Percentiles rank a stretch among this genome's conserved stretches.
Conservation (phyloP, 768 basidiomycete genomes). For the Amanita subjunquillea region DNA sequence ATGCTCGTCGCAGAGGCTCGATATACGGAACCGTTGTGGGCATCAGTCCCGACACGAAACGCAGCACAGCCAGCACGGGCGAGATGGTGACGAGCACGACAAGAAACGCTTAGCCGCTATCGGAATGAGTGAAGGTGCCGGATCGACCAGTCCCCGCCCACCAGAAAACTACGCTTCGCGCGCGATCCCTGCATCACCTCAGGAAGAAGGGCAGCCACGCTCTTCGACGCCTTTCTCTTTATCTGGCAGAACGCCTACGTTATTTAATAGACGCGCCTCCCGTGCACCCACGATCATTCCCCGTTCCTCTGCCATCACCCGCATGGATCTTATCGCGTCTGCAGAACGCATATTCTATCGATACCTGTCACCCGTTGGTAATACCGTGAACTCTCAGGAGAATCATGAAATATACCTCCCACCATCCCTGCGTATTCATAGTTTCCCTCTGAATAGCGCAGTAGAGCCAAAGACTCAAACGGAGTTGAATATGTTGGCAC, state of each 20-base stretch:
- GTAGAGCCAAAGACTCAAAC: constrained; percentile 61
- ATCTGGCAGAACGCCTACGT: constrained; percentile 63
- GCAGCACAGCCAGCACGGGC: constrained; percentile 75
- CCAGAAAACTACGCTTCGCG: constrained; percentile 37
- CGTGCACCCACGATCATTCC: constrained; percentile 92
- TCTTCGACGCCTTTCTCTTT: constrained; percentile 76
- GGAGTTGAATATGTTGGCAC: constrained; percentile 72
- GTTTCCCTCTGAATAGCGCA: constrained; percentile 73
- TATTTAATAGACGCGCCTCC: constrained; percentile 73
- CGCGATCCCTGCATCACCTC: constrained; percentile 42
- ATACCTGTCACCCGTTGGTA: constrained; percentile 80
- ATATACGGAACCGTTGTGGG: constrained; percentile 90
- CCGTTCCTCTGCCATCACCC: constrained; percentile 82
- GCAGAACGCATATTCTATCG: constrained; percentile 95
- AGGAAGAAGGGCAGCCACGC: constrained; percentile 31
- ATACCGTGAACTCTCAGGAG: constrained; percentile 67
- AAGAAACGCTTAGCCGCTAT: constrained; percentile 47
- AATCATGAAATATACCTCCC: constrained; percentile 99
- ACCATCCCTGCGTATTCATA: constrained; percentile 81
- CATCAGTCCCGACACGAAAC: constrained; percentile 58
- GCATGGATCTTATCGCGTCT: constrained; percentile 80
- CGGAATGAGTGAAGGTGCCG: constrained; percentile 27
- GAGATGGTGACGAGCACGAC: constrained; percentile 64
- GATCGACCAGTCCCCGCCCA: constrained; percentile 51
- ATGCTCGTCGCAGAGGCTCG: constrained; percentile 83